Evolutionary conservation across 2,329 filamentous ascomycete genomes (phyloP).

Genomic region (Alternaria sp.): DNA sequence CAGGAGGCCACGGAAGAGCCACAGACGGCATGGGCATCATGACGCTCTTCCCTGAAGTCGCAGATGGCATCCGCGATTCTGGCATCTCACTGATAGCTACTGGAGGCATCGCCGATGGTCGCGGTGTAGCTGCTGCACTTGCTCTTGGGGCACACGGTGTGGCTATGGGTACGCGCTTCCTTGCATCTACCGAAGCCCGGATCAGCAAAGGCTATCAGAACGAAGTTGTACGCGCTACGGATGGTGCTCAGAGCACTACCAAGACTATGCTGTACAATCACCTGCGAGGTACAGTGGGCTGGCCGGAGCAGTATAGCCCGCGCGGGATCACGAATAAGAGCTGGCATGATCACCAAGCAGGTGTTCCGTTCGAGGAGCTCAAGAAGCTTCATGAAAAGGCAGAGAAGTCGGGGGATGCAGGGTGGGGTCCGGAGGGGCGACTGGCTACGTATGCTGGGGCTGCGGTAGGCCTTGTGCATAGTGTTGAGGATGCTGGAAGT

Average conservation of each 20-base stretch:
- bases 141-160: slow-evolving; percentile 60
- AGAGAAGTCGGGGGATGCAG: slow-evolving; percentile 56
- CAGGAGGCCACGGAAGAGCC: slow-evolving; percentile 67
- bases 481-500: slow-evolving; percentile 56
- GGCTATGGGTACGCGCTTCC: slow-evolving; percentile 68
- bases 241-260: slow-evolving; percentile 56
- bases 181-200: slow-evolving; percentile 57
- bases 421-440: slow-evolving; percentile 58
- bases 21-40: slow-evolving; percentile 53
- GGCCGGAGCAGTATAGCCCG: slow-evolving; percentile 63
- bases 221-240: slow-evolving; percentile 52
- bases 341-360: slow-evolving; percentile 49
- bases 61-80: slow-evolving; percentile 40
- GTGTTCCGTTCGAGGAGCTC: slow-evolving; percentile 51
- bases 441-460: slow-evolving; percentile 68
- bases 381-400: slow-evolving; percentile 55
- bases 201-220: slow-evolving; percentile 54
- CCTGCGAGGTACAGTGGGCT: slow-evolving; percentile 61
- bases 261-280: slow-evolving; percentile 58
- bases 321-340: slow-evolving; percentile 63
- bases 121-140: slow-evolving; percentile 63
- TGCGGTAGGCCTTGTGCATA: slow-evolving; percentile 63
- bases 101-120: slow-evolving; percentile 65
- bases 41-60: slow-evolving; percentile 63
- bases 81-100: slow-evolving; percentile 57